A percentile compares a stretch with the other conserved stretches of the same genome.
These are phyloP conservation scores for Microdochium paspali DNA, from an alignment of 2,329 filamentous ascomycete genomes.

Conservation along the genomic window DNA sequence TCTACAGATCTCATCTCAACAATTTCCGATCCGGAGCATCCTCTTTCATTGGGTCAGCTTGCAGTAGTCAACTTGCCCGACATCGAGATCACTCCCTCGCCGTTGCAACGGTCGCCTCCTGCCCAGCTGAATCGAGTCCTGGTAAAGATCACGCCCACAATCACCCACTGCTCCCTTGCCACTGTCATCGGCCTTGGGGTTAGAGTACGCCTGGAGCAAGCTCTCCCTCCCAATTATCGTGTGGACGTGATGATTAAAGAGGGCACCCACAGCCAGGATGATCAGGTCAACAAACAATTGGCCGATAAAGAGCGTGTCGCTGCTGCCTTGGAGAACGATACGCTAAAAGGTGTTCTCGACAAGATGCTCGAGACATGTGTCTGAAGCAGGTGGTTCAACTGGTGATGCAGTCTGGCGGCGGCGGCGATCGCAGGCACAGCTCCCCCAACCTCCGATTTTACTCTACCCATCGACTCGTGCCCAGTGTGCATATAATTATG, in stretches of 20 bases:
- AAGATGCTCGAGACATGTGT: conserved; percentile 89
- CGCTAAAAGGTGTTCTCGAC: conserved; percentile 74
- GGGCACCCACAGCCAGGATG: conserved; percentile 88
- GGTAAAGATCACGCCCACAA: conserved; percentile 89
- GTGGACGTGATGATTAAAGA: conserved; percentile 92
- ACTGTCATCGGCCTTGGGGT: conserved; percentile 95
- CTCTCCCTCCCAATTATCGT: conserved; percentile 82
- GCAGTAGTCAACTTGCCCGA: conserved; percentile 95
- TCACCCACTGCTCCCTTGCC: conserved; percentile 92
- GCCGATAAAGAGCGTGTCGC: conserved; percentile 95
- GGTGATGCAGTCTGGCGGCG: too few species aligned
- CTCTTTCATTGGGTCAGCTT: conserved; percentile 83
- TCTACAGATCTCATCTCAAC: conserved; percentile 76
- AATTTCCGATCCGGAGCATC: conserved; percentile 95
- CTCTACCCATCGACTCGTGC: too few species aligned
- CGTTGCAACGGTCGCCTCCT: conserved; percentile 42
- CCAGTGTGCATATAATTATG: too few species aligned
- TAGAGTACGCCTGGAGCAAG: conserved; percentile 81
- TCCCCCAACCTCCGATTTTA: too few species aligned
- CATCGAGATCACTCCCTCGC: conserved; percentile 66
- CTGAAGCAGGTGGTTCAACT: conserved; percentile 21
- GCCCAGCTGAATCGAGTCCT: conserved; percentile 61
- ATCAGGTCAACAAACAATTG: conserved; percentile 94
- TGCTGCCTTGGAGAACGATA: conserved; percentile 88
- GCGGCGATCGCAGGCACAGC: too few species aligned